Base-by-base conservation (phyloP, 345 rosid genomes). In the Lagerstroemia speciosa region DNA sequence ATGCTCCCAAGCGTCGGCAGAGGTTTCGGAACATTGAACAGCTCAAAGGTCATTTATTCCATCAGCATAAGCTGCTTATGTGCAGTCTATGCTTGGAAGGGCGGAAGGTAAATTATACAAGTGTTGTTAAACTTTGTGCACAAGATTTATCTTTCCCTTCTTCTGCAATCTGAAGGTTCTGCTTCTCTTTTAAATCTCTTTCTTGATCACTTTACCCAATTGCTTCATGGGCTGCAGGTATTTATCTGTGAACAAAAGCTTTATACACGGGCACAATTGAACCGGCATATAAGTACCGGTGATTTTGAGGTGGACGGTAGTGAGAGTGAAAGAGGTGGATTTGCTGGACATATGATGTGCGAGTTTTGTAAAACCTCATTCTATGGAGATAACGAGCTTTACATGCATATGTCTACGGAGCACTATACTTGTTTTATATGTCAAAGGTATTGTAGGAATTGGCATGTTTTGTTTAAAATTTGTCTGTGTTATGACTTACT, bases 271-370 rank as follows among this genome's bases (percentile, higher is more conserved):
- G 81, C 86, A 34, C 99, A 95, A 65, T 77, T 95, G 80, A 88
- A 87, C 67, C 94, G 83, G 74, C 99, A 95, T 71, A 92, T 86
- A 76, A 80, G 45, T 62, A 86, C 97, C 16, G 99, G 98, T 74
- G 92, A 92, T 71, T 85, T 97, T 34, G 94, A 83, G 79, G 99
- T 92, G 72, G 99, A 95, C 77, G 99, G 99, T 61, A 84, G 72
- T 78, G 99, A 90, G 75, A 87, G 92, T 78, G 99, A 95, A 77
- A 86, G 98, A 73, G 98, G 98, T 69, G 99, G 99, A 64, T 92
- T 95, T 60, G 69, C 73, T 74, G 99, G 99, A 15, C 99, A 95
- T 84, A 97, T 98, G 27, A 75, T 78, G 76, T 95, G 98, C 81
- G 96, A 92, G 73, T 92, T 95, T 73, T 95, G 99, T 76, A 83